Evolutionary conservation across 108 stramenopile species (phyloP).

Genomic region (Discostella pseudostelligera): DNA sequence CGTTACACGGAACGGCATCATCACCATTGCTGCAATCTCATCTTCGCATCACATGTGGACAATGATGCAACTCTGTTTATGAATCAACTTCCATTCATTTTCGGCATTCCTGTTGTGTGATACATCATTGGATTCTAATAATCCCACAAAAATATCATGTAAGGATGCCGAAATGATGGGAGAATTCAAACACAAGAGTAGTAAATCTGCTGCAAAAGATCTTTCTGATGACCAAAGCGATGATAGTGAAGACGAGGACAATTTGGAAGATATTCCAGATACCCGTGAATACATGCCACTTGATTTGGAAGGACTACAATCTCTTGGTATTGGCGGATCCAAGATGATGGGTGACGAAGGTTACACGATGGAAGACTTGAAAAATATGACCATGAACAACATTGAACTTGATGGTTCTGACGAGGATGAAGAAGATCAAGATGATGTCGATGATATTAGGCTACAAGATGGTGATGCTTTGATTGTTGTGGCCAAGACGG

Average conservation of each 20-base stretch:
- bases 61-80: neutral
- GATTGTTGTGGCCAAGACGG: slow-evolving; percentile 82
- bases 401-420: slow-evolving; percentile 46
- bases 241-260: slow-evolving; percentile 74
- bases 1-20: neutral
- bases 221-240: slow-evolving; percentile 25
- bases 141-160: slow-evolving; percentile 44
- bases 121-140: slow-evolving; percentile 2
- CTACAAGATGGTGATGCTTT: slow-evolving; percentile 74
- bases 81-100: slow-evolving; percentile 13
- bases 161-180: slow-evolving; percentile 57
- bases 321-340: slow-evolving; percentile 67
- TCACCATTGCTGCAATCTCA: neutral
- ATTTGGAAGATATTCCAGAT: slow-evolving; percentile 81
- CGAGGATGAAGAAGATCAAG: slow-evolving; percentile 77
- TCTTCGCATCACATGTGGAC: too few relatives aligned
- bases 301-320: slow-evolving; percentile 74
- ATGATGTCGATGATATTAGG: slow-evolving; percentile 77
- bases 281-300: slow-evolving; percentile 83
- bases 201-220: too few relatives aligned
- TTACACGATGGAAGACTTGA: slow-evolving; percentile 43
- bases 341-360: slow-evolving; percentile 23
- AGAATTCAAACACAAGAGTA: slow-evolving; percentile 19
- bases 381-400: slow-evolving; percentile 50
- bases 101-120: slow-evolving; percentile 57